Evolutionary conservation across 257 asterid species (phyloP).

Genomic region (Fraxinus anomala): DNA sequence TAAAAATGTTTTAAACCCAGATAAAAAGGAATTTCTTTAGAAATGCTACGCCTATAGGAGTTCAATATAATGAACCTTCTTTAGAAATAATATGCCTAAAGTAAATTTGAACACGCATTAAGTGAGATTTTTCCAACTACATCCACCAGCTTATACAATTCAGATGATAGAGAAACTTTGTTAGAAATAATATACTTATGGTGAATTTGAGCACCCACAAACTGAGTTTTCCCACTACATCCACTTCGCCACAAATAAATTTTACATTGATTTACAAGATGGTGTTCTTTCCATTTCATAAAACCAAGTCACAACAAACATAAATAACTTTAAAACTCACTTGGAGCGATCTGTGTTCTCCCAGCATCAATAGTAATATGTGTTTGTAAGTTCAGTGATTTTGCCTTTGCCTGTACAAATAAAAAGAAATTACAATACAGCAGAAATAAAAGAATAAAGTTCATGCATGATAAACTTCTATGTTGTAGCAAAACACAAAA

Average conservation of each 20-base stretch:
- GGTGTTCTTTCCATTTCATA: no score
- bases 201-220: not conserved
- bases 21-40: not conserved
- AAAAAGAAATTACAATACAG: constrained; percentile 12
- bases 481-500: not conserved
- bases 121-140: not conserved
- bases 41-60: not conserved
- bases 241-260: not conserved
- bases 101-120: not conserved
- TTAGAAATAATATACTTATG: not conserved
- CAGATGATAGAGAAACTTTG: not conserved
- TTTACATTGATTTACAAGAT: no score
- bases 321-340: constrained; percentile 48
- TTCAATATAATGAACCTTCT: not conserved
- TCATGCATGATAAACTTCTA: constrained; percentile 14
- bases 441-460: not conserved
- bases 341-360: constrained; percentile 96
- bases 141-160: not conserved
- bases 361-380: constrained; percentile 94
- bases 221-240: not conserved
- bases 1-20: not conserved
- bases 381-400: constrained; percentile 71
- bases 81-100: not conserved
- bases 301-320: constrained; percentile 11
- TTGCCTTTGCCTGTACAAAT: constrained; percentile 72